Evolutionary conservation across 768 basidiomycete genomes (phyloP).

Genomic region (Vararia minispora): DNA sequence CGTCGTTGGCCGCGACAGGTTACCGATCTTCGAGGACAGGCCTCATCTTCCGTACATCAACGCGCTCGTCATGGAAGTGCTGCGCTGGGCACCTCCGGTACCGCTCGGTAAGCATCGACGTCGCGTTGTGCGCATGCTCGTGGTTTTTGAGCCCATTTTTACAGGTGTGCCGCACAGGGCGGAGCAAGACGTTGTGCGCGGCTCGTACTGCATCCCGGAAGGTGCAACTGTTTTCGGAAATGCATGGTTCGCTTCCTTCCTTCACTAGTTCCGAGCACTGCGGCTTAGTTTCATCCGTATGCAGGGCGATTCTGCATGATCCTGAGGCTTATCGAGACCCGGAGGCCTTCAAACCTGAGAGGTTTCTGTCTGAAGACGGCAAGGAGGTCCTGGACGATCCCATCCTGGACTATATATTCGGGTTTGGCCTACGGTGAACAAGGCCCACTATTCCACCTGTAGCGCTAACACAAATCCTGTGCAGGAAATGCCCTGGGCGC

Average conservation of each 20-base stretch:
- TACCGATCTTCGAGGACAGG: constrained; percentile 7
- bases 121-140: too few relatives aligned
- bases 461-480: too few relatives aligned
- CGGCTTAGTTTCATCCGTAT: too few relatives aligned
- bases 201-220: constrained; percentile 4
- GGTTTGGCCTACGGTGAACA: too few relatives aligned
- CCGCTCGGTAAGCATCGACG: not conserved
- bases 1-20: constrained; percentile 4
- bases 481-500: too few relatives aligned
- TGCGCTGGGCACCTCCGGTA: constrained; percentile 9
- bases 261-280: too few relatives aligned
- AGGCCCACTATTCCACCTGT: too few relatives aligned
- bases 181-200: not conserved
- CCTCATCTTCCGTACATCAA: constrained; percentile 5
- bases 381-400: too few relatives aligned
- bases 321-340: not conserved
- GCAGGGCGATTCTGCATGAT: constrained; percentile 7
- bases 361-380: constrained; percentile 5
- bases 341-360: constrained; percentile 4
- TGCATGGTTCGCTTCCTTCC: not conserved
- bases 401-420: too few relatives aligned
- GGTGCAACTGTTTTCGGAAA: constrained; percentile 2
- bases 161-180: not conserved
- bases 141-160: too few relatives aligned
- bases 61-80: constrained; percentile 6